Evolutionary conservation across 2,329 filamentous ascomycete species (phyloP).

Genomic region (Elsinoe batatas): DNA sequence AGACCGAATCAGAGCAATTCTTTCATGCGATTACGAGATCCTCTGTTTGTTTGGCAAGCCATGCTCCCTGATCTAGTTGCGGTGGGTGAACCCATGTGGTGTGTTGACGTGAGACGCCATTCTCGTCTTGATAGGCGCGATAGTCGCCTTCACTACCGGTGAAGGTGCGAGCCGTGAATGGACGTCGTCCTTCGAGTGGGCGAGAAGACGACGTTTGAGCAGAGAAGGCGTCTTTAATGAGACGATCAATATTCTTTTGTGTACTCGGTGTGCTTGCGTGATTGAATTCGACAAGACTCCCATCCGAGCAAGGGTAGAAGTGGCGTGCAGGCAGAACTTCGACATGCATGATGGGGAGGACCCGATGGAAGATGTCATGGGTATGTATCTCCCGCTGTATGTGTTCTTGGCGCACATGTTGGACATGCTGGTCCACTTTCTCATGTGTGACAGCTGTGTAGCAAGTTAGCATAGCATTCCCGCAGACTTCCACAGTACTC

Average conservation of each 20-base stretch:
- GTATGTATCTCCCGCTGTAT: slow-evolving; percentile 47
- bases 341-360: slow-evolving; percentile 44
- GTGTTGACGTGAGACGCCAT: slow-evolving; percentile 35
- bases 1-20: too few relatives aligned
- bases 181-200: slow-evolving; percentile 16
- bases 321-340: slow-evolving; percentile 45
- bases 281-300: slow-evolving; percentile 34
- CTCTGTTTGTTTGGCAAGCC: slow-evolving; percentile 26
- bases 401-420: slow-evolving; percentile 38
- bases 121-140: slow-evolving; percentile 29
- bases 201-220: slow-evolving; percentile 20
- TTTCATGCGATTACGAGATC: slow-evolving; percentile 23
- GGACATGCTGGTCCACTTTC: slow-evolving; percentile 33
- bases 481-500: not conserved
- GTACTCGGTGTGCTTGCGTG: slow-evolving; percentile 32
- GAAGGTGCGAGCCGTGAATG: slow-evolving; percentile 29
- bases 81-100: slow-evolving; percentile 39
- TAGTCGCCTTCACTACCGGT: slow-evolving; percentile 33
- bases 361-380: slow-evolving; percentile 42
- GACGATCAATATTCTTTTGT: slow-evolving; percentile 20
- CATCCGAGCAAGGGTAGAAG: slow-evolving; percentile 34
- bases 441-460: slow-evolving; percentile 43
- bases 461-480: not conserved
- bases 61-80: slow-evolving; percentile 27
- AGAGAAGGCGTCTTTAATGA: slow-evolving; percentile 27